Percentiles rank a stretch among this genome's conserved stretches.
phyloP scores from a whole-genome alignment of 257 asterid genomes.

The Przewalskia tangutica region DNA sequence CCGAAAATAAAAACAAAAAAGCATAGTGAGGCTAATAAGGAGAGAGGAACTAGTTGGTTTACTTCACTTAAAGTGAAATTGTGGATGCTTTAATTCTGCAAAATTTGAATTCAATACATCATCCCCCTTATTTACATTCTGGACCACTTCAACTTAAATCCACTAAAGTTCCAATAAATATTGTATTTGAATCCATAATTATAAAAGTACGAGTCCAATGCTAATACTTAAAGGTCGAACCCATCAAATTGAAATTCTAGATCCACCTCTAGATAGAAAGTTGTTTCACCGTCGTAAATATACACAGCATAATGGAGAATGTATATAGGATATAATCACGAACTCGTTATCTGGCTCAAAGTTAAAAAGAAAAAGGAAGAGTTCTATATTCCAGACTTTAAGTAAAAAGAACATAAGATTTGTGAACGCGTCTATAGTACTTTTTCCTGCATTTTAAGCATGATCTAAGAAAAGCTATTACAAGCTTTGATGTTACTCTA shows the following conservation, averaged over 20 bases:
- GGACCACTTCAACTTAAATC: not conserved
- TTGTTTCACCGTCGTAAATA: not conserved
- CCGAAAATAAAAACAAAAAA: not conserved
- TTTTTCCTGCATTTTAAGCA: not conserved
- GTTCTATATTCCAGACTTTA: not conserved
- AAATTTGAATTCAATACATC: no score
- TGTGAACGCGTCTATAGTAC: not conserved
- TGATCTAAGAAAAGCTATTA: not conserved
- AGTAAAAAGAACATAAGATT: not conserved
- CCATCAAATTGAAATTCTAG: not conserved
- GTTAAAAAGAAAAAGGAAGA: not conserved
- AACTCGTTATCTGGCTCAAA: not conserved
- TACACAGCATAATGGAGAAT: not conserved
- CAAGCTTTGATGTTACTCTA: not conserved
- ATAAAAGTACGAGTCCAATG: not conserved
- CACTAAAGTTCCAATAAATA: not conserved
- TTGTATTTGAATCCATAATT: not conserved
- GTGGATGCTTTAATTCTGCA: no score
- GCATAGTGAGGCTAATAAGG: not conserved
- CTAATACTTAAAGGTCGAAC: not conserved
- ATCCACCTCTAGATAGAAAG: not conserved
- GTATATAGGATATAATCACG: not conserved
- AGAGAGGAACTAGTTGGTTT: not conserved
- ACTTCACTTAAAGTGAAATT: no score
- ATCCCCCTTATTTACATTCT: not conserved